Base-by-base conservation (phyloP, 2,329 filamentous ascomycete species). In the Fusarium pseudoanthophilum region DNA sequence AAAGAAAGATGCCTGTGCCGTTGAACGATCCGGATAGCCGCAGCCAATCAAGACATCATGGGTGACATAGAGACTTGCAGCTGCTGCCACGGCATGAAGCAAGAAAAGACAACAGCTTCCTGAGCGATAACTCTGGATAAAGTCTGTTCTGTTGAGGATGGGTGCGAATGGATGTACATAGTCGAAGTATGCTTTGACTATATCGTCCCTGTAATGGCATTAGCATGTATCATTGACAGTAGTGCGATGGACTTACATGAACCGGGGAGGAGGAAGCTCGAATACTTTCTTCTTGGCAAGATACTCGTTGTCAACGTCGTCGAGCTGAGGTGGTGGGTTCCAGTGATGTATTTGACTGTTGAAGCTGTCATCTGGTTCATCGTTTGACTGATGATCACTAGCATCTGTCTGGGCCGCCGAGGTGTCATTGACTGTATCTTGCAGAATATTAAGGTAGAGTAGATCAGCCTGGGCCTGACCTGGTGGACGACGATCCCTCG, bases 201-300 rank as follows among this genome's bases (percentile, higher is more conserved):
- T 30, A 0, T 24, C 32, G 7, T 76, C 65, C 51, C 74, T 74
- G 2, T 3, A 21, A 1, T 9, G 2, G 6, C 7, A 7, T 67
- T 8, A 67, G 51, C 5, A 20, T 1, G 3, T 1, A 0, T 11
- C 5, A 24, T 9, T 2, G 11, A 3, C 4, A 4, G 3, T 10
- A 6, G 7, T 18, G 3, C 2, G 21, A 16, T 3, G 0, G 16
- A 40, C 70, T 34, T n/a, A 51, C 74, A 73, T 59, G 4, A 61
- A 28, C 13, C 36, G 59, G 0, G 40, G 21, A 16, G 63, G 58
- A 10, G 74, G 74, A 2, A 76, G 52, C 1, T 74, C 60, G 10
- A 74, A 76, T 0, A 76, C 73, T 8, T 61, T 67, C 20, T 76
- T 76, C 30, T 60, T 71, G 3, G 52, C 20, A 30, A 76, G 71